These are phyloP conservation scores for Phialophora macrospora DNA, from an alignment of 2,329 filamentous ascomycete genomes.

Conservation along the genomic window DNA sequence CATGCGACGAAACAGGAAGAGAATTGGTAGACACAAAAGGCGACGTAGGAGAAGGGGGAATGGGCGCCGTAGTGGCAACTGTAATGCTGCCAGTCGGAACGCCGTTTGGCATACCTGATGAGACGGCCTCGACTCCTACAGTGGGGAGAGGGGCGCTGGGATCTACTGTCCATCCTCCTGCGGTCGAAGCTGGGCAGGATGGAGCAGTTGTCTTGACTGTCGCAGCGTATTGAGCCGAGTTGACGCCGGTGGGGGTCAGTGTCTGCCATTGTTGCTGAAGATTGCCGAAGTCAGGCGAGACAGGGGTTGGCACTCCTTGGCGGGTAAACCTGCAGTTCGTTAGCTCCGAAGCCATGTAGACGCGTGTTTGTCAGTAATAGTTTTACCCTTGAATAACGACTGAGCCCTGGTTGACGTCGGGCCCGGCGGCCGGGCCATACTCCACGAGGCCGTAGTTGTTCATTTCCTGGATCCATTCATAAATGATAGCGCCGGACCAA, in stretches of 20 bases:
- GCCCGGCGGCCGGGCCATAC: constrained; percentile 67
- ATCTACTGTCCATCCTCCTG: constrained; percentile 73
- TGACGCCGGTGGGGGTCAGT: constrained; percentile 70
- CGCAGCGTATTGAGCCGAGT: constrained; percentile 68
- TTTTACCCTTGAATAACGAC: constrained; percentile 66
- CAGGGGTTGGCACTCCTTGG: constrained; percentile 73
- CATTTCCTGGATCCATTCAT: constrained; percentile 86
- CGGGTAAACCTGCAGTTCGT: constrained; percentile 61
- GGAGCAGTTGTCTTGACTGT: constrained; percentile 66
- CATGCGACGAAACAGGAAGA: not conserved
- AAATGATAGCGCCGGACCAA: constrained; percentile 79
- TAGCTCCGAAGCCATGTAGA: constrained; percentile 15
- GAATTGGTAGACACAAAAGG: constrained; percentile 4
- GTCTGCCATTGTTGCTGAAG: constrained; percentile 77
- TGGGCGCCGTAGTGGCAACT: constrained; percentile 22
- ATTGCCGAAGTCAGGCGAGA: constrained; percentile 77
- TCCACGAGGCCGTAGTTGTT: constrained; percentile 82
- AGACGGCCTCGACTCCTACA: constrained; percentile 60
- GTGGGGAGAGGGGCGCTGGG: constrained; percentile 72
- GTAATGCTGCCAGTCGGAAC: constrained; percentile 37
- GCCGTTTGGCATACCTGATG: constrained; percentile 35
- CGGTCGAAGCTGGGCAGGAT: constrained; percentile 71
- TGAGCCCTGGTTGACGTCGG: constrained; percentile 55
- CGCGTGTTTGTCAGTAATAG: constrained; percentile 11
- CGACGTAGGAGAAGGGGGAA: constrained; percentile 14